These are phyloP conservation scores for Aspergillus floridensis DNA, from an alignment of 2,329 filamentous ascomycete species.

Conservation along the genomic window DNA sequence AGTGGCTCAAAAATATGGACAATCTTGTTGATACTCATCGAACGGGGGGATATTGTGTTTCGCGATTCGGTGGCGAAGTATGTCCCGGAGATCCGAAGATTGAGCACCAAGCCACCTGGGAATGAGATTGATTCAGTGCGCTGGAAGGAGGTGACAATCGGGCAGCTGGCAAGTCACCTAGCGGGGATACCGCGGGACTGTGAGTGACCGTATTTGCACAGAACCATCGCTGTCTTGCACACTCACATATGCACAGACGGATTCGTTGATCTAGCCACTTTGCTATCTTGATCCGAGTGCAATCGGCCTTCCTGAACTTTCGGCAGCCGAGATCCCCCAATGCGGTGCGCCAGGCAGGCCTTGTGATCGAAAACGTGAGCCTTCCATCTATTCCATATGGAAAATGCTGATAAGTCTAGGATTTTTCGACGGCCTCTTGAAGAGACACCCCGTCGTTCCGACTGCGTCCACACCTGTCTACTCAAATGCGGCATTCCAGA, in stretches of 20 bases:
- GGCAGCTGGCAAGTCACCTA: constrained; percentile 38
- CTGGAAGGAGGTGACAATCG: constrained; percentile 39
- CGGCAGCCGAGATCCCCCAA: not conserved
- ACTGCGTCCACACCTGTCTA: constrained; percentile 34
- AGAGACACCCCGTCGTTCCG: constrained; percentile 31
- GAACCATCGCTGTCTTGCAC: not conserved
- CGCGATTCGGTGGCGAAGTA: constrained; percentile 24
- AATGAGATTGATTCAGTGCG: constrained; percentile 21
- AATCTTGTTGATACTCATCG: constrained; percentile 35
- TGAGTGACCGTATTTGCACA: not conserved
- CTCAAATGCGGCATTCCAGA: constrained; percentile 37
- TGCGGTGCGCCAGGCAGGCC: not conserved
- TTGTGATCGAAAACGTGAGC: constrained; percentile 34
- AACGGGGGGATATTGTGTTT: constrained; percentile 20
- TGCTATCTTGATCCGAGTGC: not conserved
- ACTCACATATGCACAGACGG: not conserved
- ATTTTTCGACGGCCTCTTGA: constrained; percentile 34
- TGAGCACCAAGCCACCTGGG: constrained; percentile 1
- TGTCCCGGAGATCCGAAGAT: constrained; percentile 22
- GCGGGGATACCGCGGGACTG: constrained; percentile 28
- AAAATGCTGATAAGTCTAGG: constrained; percentile 22
- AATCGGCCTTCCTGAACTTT: not conserved
- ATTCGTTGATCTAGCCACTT: not conserved
- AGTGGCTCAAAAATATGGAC: constrained; percentile 47
- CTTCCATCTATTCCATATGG: not conserved